These are phyloP conservation scores for Spinellus fusiger DNA, from an alignment of 192 early-diverging fungal species.

Conservation along the genomic window DNA sequence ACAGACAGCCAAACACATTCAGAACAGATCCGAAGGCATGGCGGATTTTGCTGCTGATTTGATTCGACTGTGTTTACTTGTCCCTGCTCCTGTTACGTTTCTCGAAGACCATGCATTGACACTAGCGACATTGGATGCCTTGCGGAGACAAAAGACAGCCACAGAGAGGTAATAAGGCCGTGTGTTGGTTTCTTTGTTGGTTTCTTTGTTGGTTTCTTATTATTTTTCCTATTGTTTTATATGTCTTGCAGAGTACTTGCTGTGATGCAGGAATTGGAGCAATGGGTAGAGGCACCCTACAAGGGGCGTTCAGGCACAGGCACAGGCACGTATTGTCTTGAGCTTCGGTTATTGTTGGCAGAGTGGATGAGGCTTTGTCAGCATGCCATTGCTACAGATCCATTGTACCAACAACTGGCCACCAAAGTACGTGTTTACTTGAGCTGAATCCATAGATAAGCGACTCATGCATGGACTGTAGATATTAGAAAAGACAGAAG, in stretches of 20 bases:
- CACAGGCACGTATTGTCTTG: conserved; percentile 23
- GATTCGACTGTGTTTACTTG: conserved; percentile 56
- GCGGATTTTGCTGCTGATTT: conserved; percentile 74
- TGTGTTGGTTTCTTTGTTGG: background rate
- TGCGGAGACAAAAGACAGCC: conserved; percentile 51
- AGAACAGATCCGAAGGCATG: conserved; percentile 58
- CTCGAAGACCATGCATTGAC: conserved; percentile 14
- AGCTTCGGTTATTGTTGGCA: conserved; percentile 51
- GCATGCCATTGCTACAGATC: conserved; percentile 61
- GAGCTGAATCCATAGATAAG: background rate
- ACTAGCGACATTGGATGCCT: conserved; percentile 42
- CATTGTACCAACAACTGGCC: conserved; percentile 54
- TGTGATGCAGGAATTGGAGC: conserved; percentile 16
- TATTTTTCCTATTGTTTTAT: conserved; percentile 37
- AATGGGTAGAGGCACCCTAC: conserved; percentile 18
- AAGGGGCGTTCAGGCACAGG: background rate
- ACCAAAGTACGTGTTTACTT: conserved; percentile 11
- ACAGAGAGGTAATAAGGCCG: conserved; percentile 28
- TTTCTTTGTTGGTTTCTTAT: conserved; percentile 40
- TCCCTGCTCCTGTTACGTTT: conserved; percentile 37
- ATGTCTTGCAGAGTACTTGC: conserved; percentile 37
- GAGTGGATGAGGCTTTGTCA: conserved; percentile 76
- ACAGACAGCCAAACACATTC: conserved; percentile 82
- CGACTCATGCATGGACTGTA: background rate
- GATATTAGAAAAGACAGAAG: conserved; percentile 45